phyloP scores from a whole-genome alignment of 345 rosid genomes.

The Euphorbia lathyris region DNA sequence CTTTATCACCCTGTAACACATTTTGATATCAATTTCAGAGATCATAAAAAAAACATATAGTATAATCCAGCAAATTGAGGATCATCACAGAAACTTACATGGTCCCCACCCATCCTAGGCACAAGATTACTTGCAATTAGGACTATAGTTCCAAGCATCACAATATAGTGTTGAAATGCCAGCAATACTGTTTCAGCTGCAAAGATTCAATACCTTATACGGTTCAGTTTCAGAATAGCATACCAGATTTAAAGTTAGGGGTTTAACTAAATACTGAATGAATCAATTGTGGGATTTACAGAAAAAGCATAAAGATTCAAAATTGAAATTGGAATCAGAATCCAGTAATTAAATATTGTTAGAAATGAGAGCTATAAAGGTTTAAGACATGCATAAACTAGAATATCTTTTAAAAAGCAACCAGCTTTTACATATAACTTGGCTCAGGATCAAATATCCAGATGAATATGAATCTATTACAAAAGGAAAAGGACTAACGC shows the following conservation, averaged over 20 bases:
- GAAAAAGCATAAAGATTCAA: background rate
- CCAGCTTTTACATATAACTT: constrained; percentile 3
- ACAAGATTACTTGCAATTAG: constrained; percentile 64
- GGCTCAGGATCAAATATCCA: constrained; percentile 21
- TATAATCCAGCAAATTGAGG: background rate
- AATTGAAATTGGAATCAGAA: constrained; percentile 27
- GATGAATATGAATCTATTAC: background rate
- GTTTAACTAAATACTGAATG: background rate
- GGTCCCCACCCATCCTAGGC: constrained; percentile 75
- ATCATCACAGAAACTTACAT: constrained; percentile 44
- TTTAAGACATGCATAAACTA: constrained; percentile 13
- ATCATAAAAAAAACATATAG: background rate
- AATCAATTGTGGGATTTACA: background rate
- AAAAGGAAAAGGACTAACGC: constrained; percentile 53
- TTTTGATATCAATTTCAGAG: constrained; percentile 19
- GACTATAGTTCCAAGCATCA: constrained; percentile 85
- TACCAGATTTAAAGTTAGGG: background rate
- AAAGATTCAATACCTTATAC: constrained; percentile 12
- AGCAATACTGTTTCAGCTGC: constrained; percentile 67
- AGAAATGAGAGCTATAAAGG: constrained; percentile 6
- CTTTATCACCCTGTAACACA: constrained; percentile 74
- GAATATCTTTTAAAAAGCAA: background rate
- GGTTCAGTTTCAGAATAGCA: constrained; percentile 7
- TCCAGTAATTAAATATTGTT: background rate
- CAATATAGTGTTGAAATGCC: constrained; percentile 93